Conservation (phyloP, 75 land plant species). For the Sequoia sempervirens region DNA sequence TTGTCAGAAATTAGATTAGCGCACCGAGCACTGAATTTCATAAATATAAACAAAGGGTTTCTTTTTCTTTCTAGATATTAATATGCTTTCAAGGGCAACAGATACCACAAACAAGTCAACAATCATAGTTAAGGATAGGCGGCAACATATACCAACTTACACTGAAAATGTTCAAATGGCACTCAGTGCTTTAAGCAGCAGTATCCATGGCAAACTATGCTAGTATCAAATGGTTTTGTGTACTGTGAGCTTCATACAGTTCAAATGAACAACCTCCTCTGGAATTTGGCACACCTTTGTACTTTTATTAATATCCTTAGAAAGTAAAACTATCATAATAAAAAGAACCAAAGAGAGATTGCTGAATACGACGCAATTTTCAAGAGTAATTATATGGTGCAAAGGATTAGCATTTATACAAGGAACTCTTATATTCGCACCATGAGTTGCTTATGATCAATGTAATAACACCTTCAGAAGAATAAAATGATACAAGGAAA, state of each 20-base stretch:
- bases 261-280: neutral
- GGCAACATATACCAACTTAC: neutral
- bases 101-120: neutral
- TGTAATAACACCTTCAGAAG: neutral
- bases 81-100: neutral
- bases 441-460: neutral
- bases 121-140: neutral
- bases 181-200: neutral
- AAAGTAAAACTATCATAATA: neutral
- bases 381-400: neutral
- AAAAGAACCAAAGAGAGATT: neutral
- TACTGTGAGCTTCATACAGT: neutral
- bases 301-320: neutral
- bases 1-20: neutral
- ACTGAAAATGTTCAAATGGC: neutral
- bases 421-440: neutral
- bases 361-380: neutral
- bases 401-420: neutral
- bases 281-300: neutral
- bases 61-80: neutral
- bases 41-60: neutral
- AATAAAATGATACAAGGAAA: neutral
- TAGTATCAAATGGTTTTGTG: neutral
- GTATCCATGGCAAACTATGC: neutral
- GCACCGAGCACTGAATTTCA: neutral